These are phyloP conservation scores for Isabelozyma pseudorhagii DNA, from an alignment of 805 yeast species.

Conservation along the genomic window DNA sequence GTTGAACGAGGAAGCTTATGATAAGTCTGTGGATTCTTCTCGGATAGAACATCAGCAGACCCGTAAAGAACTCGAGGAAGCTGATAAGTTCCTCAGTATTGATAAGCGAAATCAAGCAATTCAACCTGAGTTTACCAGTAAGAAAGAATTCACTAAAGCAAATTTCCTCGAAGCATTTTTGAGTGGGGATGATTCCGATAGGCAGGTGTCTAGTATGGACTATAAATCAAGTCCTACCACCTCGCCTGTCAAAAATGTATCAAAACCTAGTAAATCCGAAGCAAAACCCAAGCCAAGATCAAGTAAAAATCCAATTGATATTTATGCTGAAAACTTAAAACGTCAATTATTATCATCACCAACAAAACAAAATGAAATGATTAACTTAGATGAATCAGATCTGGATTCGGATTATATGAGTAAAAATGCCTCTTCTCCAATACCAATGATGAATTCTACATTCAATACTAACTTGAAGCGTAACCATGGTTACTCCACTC, in stretches of 20 bases:
- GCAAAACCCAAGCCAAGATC: not conserved
- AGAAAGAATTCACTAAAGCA: slow-evolving; percentile 24
- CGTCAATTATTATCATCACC: slow-evolving; percentile 24
- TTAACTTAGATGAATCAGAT: slow-evolving; percentile 28
- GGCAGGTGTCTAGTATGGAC: slow-evolving; percentile 6
- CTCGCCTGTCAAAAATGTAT: slow-evolving; percentile 20
- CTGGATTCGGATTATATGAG: slow-evolving; percentile 13
- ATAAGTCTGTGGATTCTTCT: slow-evolving; percentile 17
- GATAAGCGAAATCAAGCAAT: slow-evolving; percentile 30
- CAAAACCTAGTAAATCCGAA: not conserved
- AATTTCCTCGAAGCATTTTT: slow-evolving; percentile 33
- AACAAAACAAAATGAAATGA: slow-evolving; percentile 11
- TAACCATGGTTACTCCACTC: not conserved
- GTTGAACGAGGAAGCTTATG: slow-evolving; percentile 19
- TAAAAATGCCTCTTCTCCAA: not conserved
- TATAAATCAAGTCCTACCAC: slow-evolving; percentile 28
- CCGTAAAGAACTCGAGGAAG: slow-evolving; percentile 24
- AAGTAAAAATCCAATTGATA: slow-evolving; percentile 28
- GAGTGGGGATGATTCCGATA: slow-evolving; percentile 19
- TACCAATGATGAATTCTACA: not conserved
- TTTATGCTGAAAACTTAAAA: slow-evolving; percentile 32
- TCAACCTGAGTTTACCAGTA: slow-evolving; percentile 26
- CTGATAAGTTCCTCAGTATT: slow-evolving; percentile 29
- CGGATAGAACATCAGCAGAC: slow-evolving; percentile 9
- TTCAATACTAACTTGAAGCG: not conserved